A percentile compares a stretch with the other conserved stretches of the same genome.
Conservation (phyloP, 257 asterid species). For the Rauvolfia tetraphylla region DNA sequence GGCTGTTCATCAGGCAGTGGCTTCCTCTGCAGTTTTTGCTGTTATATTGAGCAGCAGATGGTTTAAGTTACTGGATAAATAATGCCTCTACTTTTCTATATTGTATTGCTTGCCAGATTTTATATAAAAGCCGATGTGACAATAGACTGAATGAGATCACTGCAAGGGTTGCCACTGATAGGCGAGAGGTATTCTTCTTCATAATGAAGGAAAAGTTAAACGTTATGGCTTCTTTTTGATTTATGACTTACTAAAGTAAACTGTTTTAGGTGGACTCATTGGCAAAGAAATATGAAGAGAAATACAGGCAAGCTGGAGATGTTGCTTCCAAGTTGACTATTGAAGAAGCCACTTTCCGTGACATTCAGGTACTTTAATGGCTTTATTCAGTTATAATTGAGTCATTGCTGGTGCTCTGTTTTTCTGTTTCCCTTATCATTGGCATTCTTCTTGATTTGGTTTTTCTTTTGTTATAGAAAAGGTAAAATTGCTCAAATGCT, state of each 20-base stretch:
- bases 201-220: constrained; percentile 10
- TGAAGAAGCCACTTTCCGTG: constrained; percentile 95
- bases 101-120: constrained; percentile 52
- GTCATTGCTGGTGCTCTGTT: background rate
- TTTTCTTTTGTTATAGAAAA: background rate
- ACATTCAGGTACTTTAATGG: constrained; percentile 67
- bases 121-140: constrained; percentile 93
- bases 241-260: constrained; percentile 22
- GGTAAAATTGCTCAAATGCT: background rate
- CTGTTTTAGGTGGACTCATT: constrained; percentile 65
- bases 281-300: constrained; percentile 89
- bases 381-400: background rate
- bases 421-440: background rate
- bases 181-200: constrained; percentile 61
- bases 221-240: background rate
- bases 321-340: constrained; percentile 89
- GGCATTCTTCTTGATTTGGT: background rate
- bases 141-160: constrained; percentile 87
- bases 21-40: background rate
- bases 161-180: constrained; percentile 75
- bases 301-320: constrained; percentile 86
- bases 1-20: background rate
- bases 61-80: constrained; percentile 15
- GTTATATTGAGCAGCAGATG: constrained; percentile 12
- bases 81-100: constrained; percentile 15